Percentiles rank a stretch among this genome's conserved stretches.
These are phyloP conservation scores for Tinospora cordifolia DNA, from an alignment of 164 flowering plant species.

Conservation along the genomic window DNA sequence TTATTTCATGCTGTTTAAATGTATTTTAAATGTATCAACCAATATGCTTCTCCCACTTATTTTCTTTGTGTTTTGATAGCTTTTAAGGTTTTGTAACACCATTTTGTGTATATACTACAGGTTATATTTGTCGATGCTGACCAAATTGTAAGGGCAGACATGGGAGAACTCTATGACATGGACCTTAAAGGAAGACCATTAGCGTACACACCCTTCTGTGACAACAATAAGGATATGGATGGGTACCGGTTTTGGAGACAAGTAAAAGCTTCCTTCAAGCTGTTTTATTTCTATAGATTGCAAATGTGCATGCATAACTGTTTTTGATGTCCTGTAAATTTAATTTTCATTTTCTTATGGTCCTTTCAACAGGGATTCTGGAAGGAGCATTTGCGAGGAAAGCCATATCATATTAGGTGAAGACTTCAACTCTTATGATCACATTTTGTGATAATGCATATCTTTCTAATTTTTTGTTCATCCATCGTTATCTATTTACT, in stretches of 20 bases:
- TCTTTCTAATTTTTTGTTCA: not conserved
- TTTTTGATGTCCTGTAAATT: not conserved
- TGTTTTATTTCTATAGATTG: not conserved
- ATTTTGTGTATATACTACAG: slow-evolving; percentile 31
- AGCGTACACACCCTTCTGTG: slow-evolving; percentile 96
- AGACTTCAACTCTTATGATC: not conserved
- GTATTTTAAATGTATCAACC: not conserved
- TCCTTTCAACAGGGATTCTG: slow-evolving; percentile 69
- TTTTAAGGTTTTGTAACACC: slow-evolving; percentile 41
- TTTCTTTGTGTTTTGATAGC: not conserved
- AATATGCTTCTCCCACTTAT: not conserved
- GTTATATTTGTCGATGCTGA: slow-evolving; percentile 99
- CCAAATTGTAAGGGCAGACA: slow-evolving; percentile 86
- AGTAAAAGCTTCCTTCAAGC: slow-evolving; percentile 29
- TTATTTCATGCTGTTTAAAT: not conserved
- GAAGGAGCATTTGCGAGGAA: slow-evolving; percentile 95
- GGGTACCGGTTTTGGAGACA: slow-evolving; percentile 99
- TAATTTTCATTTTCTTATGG: not conserved
- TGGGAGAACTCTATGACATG: slow-evolving; percentile 99
- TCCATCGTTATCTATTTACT: slow-evolving; percentile 8
- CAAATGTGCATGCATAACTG: not conserved
- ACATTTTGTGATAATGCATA: not conserved
- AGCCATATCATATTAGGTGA: slow-evolving; percentile 90
- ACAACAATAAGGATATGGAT: slow-evolving; percentile 98
- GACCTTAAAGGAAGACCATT: slow-evolving; percentile 85